A percentile compares a stretch with the other conserved stretches of the same genome.
Evolutionary conservation across 345 rosid genomes (phyloP).

Genomic region (Eutrema japonicum): DNA sequence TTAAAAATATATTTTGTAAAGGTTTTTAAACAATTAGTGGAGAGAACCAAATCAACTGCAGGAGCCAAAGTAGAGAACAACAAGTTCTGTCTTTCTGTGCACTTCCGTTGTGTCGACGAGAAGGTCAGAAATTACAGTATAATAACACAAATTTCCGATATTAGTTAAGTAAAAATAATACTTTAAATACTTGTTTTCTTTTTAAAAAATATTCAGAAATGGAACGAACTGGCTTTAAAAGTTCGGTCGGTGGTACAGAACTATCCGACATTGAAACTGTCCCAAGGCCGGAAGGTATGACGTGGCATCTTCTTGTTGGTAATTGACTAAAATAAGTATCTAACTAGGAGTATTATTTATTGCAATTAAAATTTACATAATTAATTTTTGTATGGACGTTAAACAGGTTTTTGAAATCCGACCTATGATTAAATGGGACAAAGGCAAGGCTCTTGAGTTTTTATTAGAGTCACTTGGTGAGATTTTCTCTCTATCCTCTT

Average conservation of each 20-base stretch:
- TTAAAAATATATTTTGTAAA: conserved; percentile 21
- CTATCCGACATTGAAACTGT: conserved; percentile 67
- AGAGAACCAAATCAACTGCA: conserved; percentile 68
- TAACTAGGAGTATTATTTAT: too few relatives aligned
- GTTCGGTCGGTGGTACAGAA: conserved; percentile 68
- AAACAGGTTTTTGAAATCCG: conserved; percentile 88
- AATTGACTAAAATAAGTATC: not conserved
- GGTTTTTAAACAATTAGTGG: conserved; percentile 65
- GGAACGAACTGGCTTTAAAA: conserved; percentile 69
- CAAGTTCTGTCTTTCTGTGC: conserved; percentile 91
- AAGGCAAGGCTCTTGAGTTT: conserved; percentile 97
- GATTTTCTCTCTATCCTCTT: conserved; percentile 20
- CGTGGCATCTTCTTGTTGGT: conserved; percentile 29
- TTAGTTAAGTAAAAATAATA: too few relatives aligned
- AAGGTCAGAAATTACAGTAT: conserved; percentile 48
- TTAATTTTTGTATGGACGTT: not conserved
- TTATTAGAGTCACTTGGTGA: conserved; percentile 89
- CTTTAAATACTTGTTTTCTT: not conserved
- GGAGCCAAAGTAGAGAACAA: conserved; percentile 94
- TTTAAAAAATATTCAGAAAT: conserved; percentile 53
- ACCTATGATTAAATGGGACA: conserved; percentile 92
- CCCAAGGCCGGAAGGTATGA: conserved; percentile 89
- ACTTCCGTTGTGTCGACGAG: conserved; percentile 85
- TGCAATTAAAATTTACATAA: too few relatives aligned
- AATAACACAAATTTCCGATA: not conserved